These are phyloP conservation scores for Aquilaria sinensis DNA, from an alignment of 345 rosid genomes.

Conservation along the genomic window DNA sequence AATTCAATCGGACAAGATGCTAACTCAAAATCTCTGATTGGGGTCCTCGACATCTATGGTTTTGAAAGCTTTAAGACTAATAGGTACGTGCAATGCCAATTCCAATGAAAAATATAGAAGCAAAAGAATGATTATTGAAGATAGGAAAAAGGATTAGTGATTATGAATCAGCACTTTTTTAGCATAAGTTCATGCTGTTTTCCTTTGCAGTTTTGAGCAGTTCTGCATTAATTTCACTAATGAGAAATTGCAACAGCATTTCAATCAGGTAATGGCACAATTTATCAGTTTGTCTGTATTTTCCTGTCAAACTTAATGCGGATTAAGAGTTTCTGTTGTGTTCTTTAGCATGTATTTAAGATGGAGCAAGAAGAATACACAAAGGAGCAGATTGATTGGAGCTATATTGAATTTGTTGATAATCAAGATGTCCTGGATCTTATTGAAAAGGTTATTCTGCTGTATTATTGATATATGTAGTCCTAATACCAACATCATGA, in stretches of 20 bases:
- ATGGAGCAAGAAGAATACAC: conserved; percentile 99
- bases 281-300: conserved; percentile 2
- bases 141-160: background rate
- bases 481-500: background rate
- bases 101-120: conserved; percentile 11
- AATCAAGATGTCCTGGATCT: conserved; percentile 97
- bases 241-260: conserved; percentile 97
- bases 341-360: conserved; percentile 90
- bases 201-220: conserved; percentile 77
- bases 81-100: conserved; percentile 35
- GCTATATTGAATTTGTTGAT: conserved; percentile 95
- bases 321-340: conserved; percentile 14
- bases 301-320: conserved; percentile 1
- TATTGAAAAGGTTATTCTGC: conserved; percentile 64
- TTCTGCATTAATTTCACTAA: conserved; percentile 94
- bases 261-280: conserved; percentile 64
- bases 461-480: background rate
- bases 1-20: conserved; percentile 89
- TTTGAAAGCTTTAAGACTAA: conserved; percentile 93
- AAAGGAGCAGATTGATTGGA: conserved; percentile 90
- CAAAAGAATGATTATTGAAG: background rate
- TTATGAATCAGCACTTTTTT: background rate
- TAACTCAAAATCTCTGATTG: conserved; percentile 73
- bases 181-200: conserved; percentile 16
- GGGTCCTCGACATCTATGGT: conserved; percentile 91